Base-by-base conservation (phyloP, 805 yeast species). In the Myxozyma geophila region DNA sequence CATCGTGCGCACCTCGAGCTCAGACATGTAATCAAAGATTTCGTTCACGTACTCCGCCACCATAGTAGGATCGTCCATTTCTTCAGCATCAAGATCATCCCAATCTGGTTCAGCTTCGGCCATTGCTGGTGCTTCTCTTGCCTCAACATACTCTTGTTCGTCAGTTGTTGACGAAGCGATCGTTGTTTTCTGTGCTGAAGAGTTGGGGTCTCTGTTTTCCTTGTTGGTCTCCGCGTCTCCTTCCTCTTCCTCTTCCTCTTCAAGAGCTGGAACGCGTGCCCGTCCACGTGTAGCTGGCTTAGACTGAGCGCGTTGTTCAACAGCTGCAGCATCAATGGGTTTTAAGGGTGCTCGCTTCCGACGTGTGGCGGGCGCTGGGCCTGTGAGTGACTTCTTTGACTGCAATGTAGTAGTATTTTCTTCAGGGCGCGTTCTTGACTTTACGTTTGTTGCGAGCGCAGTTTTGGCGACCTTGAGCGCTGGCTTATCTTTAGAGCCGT, bases 21-120 rank as follows among this genome's bases (percentile, higher is more conserved):
- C 86, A 74, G 87, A 86, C 70, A 92, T 78, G 75, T 89, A 91
- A 37, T 84, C 87, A 76, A 90, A 92, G 62, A 93, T 92, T 64
- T 91, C 98, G 66, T 80, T 83, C 60, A 89, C 96, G 75, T 92
- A 93, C 78, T 93, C 99, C 66, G 92, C 85, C 39, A 90, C 98
- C 97, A 93, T 92, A 66, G 90, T 77, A 21, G 81, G 81, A 63
- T 79, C 82, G 37, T 71, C 74, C 52, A 64, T 70, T 57, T 79
- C 81, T 23, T 75, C 78, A 19, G 72, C 75, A 54, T 77, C 78
- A 39, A 70, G 61, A 58, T 70, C 73, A 23, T 67, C 72, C 71
- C 71, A 69, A 35, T 59, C 65, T 1, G 51, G 37, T 36, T 41
- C 56, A 2, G 23, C 51, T 17, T 28, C 53, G 41, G 61, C 54